Evolutionary conservation across 371 early-diverging fungal genomes (phyloP), one percentile per base, ranked within the genome.

Genomic region (Mortierella sp.): DNA sequence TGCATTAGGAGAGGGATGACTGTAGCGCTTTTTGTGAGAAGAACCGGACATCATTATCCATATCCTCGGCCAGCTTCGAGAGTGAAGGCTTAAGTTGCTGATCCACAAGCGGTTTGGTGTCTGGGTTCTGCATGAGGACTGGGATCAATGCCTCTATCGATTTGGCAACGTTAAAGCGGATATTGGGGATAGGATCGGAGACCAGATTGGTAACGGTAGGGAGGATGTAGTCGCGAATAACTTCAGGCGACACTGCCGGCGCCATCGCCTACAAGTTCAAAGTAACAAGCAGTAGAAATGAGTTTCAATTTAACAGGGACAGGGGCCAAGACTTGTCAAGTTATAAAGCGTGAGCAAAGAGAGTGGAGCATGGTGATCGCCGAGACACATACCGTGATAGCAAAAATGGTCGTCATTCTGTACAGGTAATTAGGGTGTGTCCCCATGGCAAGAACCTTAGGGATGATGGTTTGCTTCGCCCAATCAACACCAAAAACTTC

Each of bases 101-200:
- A 18, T 88, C 86, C 41, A 91, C 80, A 21, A 95, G 69, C 13
- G 80, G 79, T 24, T 72, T 81, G 19, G 91, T 86, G 50, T 91
- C 89, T 14, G 86, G 68, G 67, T 86, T 85, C 48, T 73, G 69
- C 66, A 84, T 84, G 66, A 97, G 83, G 42, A 94, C 83, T 24
- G 93, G 94, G 61, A 92, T 87, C 83, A 98, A 80, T n/a, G 88
- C 86, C 80, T 95, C 95, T 81, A 96, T 85, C 53, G 94, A 90
- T 81, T 98, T 98, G 60, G 97, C 97, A 10, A 96, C 97, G 76
- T 98, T 98, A 87, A 98, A 99, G 43, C 99, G 95, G 78, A 99
- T 98, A 81, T 99, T 99, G 64, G 99, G 98, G 63, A 99, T 97
- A 19, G 96, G 96, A 72, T 99, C 99, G 43, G 86, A 84, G 27